Evolutionary conservation across 108 stramenopile genomes (phyloP).

Genomic region (Cyclotella choctawhatcheeana): DNA sequence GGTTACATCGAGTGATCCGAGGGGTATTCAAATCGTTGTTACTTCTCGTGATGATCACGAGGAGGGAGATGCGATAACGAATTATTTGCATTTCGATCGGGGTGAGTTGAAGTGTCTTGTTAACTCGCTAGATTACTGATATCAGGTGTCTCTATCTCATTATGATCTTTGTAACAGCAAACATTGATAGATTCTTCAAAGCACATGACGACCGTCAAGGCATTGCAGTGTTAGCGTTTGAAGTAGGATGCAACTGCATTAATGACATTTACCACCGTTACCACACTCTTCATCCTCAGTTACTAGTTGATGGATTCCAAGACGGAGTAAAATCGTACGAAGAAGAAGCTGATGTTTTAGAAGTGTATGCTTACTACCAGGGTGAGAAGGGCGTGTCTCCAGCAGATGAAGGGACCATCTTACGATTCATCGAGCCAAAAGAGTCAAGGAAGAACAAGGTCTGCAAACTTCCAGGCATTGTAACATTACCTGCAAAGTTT

Average conservation of each 20-base stretch:
- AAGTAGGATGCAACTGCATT: slow-evolving; percentile 55
- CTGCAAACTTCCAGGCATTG: slow-evolving; percentile 71
- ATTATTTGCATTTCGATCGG: slow-evolving; percentile 62
- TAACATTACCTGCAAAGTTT: slow-evolving; percentile 65
- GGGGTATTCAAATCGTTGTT: slow-evolving; percentile 81
- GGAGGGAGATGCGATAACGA: slow-evolving; percentile 12
- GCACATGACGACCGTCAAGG: slow-evolving; percentile 66
- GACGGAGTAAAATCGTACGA: slow-evolving; percentile 33
- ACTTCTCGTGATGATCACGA: slow-evolving; percentile 38
- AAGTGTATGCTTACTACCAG: slow-evolving; percentile 86
- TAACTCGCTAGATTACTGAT: not conserved
- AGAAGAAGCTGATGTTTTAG: slow-evolving; percentile 57
- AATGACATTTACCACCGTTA: slow-evolving; percentile 58
- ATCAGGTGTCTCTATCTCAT: not conserved
- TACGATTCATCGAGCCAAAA: slow-evolving; percentile 74
- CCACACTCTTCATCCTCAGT: slow-evolving; percentile 61
- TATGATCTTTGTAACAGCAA: slow-evolving; percentile 19
- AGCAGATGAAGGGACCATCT: slow-evolving; percentile 74
- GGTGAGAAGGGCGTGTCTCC: slow-evolving; percentile 37
- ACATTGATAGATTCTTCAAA: slow-evolving; percentile 61
- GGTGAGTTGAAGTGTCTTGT: slow-evolving; percentile 25
- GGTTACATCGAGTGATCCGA: slow-evolving; percentile 77
- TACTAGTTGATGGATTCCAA: slow-evolving; percentile 49
- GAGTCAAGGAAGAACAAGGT: not conserved
- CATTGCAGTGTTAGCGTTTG: slow-evolving; percentile 78